A percentile compares a stretch with the other conserved stretches of the same genome.
Conservation (phyloP, 2,329 filamentous ascomycete genomes). For the Lachnellula occidentalis region DNA sequence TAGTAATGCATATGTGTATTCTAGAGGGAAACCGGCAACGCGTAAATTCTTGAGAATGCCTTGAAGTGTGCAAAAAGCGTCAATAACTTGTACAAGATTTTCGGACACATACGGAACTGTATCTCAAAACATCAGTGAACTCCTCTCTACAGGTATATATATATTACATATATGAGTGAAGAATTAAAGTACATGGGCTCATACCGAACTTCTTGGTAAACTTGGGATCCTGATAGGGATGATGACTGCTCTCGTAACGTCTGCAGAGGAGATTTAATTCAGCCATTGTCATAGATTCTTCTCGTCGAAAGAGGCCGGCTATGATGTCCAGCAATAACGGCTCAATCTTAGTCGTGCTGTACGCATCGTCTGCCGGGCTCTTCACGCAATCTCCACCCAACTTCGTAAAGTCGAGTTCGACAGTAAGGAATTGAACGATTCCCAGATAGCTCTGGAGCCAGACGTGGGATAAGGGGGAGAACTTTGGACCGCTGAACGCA, state of each 20-base stretch:
- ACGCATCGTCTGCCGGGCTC: slow-evolving; percentile 9
- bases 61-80: slow-evolving; percentile 1
- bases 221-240: background rate
- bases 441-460: slow-evolving; percentile 22
- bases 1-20: slow-evolving; percentile 1
- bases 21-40: slow-evolving; percentile 4
- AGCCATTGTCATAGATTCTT: slow-evolving; percentile 5
- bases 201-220: slow-evolving; percentile 1
- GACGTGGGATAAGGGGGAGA: slow-evolving; percentile 25
- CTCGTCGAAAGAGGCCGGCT: slow-evolving; percentile 10
- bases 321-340: slow-evolving; percentile 10
- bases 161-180: background rate
- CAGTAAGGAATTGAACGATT: slow-evolving; percentile 26
- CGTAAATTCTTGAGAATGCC: slow-evolving; percentile 1
- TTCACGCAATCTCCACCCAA: slow-evolving; percentile 21
- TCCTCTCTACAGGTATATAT: background rate
- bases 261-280: slow-evolving; percentile 20
- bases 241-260: slow-evolving; percentile 8
- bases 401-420: slow-evolving; percentile 29
- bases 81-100: background rate
- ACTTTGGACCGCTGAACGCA: slow-evolving; percentile 19
- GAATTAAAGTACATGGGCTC: background rate
- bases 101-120: slow-evolving; percentile 1
- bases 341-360: slow-evolving; percentile 17
- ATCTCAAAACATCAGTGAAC: background rate